Conservation (phyloP, 164 flowering plant species). For the Sextonia rubra region DNA sequence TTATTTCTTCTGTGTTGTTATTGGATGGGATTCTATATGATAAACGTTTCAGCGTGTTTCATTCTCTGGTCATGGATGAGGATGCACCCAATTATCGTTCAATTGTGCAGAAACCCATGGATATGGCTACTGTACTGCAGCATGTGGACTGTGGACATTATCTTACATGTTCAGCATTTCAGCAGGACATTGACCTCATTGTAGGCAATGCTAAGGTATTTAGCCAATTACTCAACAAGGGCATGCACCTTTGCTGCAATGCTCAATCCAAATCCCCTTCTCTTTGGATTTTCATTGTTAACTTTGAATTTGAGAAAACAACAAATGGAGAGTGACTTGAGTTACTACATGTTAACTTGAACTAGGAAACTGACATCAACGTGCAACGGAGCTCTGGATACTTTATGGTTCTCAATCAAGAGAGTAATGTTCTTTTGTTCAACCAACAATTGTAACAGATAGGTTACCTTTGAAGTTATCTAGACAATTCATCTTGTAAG, state of each 20-base stretch:
- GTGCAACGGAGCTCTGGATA: not conserved
- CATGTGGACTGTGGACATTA: conserved; percentile 90
- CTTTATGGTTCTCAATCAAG: not conserved
- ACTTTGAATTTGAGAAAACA: not conserved
- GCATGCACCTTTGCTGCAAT: not conserved
- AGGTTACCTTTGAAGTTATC: not conserved
- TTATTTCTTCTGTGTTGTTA: too few relatives aligned
- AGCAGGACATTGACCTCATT: conserved; percentile 86
- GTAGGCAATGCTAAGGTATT: conserved; percentile 85
- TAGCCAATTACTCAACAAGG: not conserved
- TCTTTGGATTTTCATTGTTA: not conserved
- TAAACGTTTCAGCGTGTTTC: conserved; percentile 84
- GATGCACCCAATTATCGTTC: conserved; percentile 96
- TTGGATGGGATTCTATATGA: conserved; percentile 83
- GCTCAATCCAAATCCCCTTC: not conserved
- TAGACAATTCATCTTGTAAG: not conserved
- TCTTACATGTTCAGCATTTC: conserved; percentile 67
- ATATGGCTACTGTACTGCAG: conserved; percentile 81
- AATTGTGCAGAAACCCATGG: conserved; percentile 93
- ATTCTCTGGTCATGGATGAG: conserved; percentile 92
- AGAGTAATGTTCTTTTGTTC: not conserved
- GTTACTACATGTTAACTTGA: not conserved
- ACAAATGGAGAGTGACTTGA: not conserved
- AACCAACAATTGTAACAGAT: not conserved
- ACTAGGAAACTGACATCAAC: not conserved